Evolutionary conservation across 106 monocot species (phyloP).

Genomic region (Ottelia alismoides): DNA sequence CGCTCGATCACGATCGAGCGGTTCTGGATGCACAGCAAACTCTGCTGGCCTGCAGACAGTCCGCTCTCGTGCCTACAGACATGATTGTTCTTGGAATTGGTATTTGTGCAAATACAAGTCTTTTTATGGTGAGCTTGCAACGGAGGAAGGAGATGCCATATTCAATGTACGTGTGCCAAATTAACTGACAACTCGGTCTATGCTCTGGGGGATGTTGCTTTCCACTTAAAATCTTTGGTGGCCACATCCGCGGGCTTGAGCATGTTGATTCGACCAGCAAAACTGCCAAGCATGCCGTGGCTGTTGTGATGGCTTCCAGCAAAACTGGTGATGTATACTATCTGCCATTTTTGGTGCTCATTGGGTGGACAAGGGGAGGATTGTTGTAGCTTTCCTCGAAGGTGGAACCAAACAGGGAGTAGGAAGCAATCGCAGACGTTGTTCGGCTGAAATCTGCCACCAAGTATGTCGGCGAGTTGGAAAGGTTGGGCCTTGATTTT

Average conservation of each 20-base stretch:
- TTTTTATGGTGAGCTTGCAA: slow-evolving; percentile 61
- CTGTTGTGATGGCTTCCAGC: slow-evolving; percentile 43
- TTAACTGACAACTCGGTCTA: slow-evolving; percentile 65
- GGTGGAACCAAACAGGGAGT: slow-evolving; percentile 72
- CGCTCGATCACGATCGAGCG: no score
- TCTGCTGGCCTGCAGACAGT: no score
- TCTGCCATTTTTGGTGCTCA: slow-evolving; percentile 90
- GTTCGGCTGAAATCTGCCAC: slow-evolving; percentile 31
- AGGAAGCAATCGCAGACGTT: slow-evolving; percentile 60
- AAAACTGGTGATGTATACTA: slow-evolving; percentile 59
- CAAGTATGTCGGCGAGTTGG: slow-evolving; percentile 32
- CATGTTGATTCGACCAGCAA: slow-evolving; percentile 91
- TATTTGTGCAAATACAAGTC: slow-evolving; percentile 64
- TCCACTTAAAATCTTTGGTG: slow-evolving; percentile 78
- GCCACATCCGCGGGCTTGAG: slow-evolving; percentile 64
- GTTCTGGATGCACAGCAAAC: no score
- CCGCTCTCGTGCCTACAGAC: slow-evolving; percentile 46
- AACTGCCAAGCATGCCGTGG: slow-evolving; percentile 76
- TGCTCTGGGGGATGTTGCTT: slow-evolving; percentile 94
- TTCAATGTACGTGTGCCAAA: slow-evolving; percentile 84
- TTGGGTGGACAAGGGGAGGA: slow-evolving; percentile 50
- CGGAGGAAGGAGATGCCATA: slow-evolving; percentile 90
- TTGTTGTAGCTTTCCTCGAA: slow-evolving; percentile 80
- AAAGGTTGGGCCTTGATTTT: slow-evolving; percentile 49
- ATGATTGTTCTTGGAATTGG: slow-evolving; percentile 97